A percentile compares a stretch with the other conserved stretches of the same genome.
These are phyloP conservation scores for Colletotrichum agaves DNA, from an alignment of 2,329 filamentous ascomycete species.

Conservation along the genomic window DNA sequence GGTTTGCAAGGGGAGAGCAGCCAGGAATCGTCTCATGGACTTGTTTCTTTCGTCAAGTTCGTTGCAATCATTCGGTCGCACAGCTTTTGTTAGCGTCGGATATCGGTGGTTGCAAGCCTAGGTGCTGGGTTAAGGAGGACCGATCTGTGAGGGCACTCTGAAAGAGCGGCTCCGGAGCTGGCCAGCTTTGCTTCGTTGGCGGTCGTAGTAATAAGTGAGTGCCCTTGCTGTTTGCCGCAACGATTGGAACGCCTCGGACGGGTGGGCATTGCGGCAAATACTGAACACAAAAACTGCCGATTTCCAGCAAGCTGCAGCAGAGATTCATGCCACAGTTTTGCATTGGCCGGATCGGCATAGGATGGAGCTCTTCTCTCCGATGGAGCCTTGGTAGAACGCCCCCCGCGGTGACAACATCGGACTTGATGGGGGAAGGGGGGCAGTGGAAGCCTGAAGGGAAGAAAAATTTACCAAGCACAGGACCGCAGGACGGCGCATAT, in stretches of 20 bases:
- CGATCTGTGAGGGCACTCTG: slow-evolving; percentile 22
- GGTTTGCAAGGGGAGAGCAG: neutral
- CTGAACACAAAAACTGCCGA: slow-evolving; percentile 26
- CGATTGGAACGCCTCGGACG: slow-evolving; percentile 36
- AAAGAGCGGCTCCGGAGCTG: slow-evolving; percentile 28
- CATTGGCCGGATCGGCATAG: slow-evolving; percentile 31
- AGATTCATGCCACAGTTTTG: slow-evolving; percentile 34
- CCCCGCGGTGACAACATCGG: slow-evolving; percentile 27
- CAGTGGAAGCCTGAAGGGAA: neutral
- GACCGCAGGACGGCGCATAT: slow-evolving; percentile 17
- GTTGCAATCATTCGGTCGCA: neutral
- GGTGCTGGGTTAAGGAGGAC: slow-evolving; percentile 18
- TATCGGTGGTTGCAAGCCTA: neutral
- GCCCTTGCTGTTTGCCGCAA: slow-evolving; percentile 15
- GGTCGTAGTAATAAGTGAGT: slow-evolving; percentile 21
- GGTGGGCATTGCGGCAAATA: slow-evolving; percentile 37
- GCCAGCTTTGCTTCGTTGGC: slow-evolving; percentile 4
- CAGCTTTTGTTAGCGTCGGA: neutral
- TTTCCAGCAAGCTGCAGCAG: slow-evolving; percentile 30
- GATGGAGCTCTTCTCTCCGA: slow-evolving; percentile 23
- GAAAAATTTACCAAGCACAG: slow-evolving; percentile 16
- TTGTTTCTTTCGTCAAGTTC: neutral
- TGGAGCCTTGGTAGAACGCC: slow-evolving; percentile 20
- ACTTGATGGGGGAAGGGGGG: slow-evolving; percentile 8
- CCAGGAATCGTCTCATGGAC: slow-evolving; percentile 20